Base-by-base conservation (phyloP, 495 filamentous ascomycete genomes). In the Xylaria cubensis region DNA sequence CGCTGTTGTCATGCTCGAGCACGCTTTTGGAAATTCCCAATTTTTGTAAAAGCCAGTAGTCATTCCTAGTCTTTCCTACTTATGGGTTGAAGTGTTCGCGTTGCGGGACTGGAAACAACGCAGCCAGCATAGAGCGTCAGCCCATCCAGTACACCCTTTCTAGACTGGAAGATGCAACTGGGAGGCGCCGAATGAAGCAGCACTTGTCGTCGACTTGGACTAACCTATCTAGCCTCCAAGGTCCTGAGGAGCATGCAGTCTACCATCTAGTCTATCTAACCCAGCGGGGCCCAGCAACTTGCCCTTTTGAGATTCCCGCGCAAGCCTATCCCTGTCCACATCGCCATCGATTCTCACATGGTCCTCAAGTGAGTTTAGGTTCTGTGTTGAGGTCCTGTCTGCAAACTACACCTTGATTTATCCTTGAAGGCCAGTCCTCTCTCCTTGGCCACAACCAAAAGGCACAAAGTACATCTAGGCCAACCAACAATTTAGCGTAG, bases 391-490 rank as follows among this genome's bases (percentile, higher is more conserved):
- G 21, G 36, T 32, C 41, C 53, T 36, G 46, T 39, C 29, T 48
- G 56, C 48, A 10, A 61, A 51, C 42, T 62, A 26, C 55, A 41
- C 13, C 39, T 68, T 51, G 17, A 67, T 67, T 70, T 9, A 75
- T 64, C 65, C 39, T 64, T n/a, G 53, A 44, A 50, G 67, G 61
- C 72, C 75, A 73, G 77, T 72, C 73, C 53, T 73, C 68, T 62
- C 67, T 50, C 55, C 64, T 69, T 51, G 69, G 72, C 72, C 26
- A 36, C 69, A 56, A 59, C 68, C 44, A 63, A 1, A 41, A 74
- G 70, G 72, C 71, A 74, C 73, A 72, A 72, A 64, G 55, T 42
- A 29, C 72, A 67, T 74, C 74, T 72, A 48, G 44, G 69, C 53
- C 64, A 72, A 32, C 58, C 58, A 53, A 13, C 44, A 41, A 46